phyloP scores from a whole-genome alignment of 306 rosid genomes.

The Lathyrus sativus region DNA sequence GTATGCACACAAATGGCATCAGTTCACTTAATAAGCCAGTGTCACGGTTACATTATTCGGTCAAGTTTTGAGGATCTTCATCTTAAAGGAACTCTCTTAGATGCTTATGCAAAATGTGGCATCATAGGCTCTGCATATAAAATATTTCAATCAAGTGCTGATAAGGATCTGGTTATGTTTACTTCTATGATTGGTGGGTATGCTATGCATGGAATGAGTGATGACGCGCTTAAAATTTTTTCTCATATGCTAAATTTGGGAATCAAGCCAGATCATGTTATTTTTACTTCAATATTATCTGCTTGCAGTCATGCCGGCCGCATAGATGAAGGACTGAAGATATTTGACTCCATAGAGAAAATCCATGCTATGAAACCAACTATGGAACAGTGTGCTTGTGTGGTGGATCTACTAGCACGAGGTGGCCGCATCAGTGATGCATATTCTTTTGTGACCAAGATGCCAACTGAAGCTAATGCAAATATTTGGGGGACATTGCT shows the following conservation, averaged over 20 bases:
- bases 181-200: constrained; percentile 83
- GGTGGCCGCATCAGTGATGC: constrained; percentile 70
- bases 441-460: constrained; percentile 57
- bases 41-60: constrained; percentile 77
- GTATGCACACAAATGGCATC: constrained; percentile 74
- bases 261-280: constrained; percentile 67
- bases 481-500: constrained; percentile 81
- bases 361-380: constrained; percentile 71
- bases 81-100: constrained; percentile 73
- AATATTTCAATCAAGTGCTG: constrained; percentile 55
- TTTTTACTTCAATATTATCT: constrained; percentile 70
- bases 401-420: constrained; percentile 87
- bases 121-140: constrained; percentile 55
- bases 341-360: constrained; percentile 71
- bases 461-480: constrained; percentile 74
- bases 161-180: constrained; percentile 83
- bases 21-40: constrained; percentile 60
- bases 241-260: constrained; percentile 64
- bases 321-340: constrained; percentile 70
- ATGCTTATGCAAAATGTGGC: constrained; percentile 87
- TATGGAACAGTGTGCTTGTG: constrained; percentile 78
- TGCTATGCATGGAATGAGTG: constrained; percentile 86
- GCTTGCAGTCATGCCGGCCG: constrained; percentile 90
- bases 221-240: constrained; percentile 69
- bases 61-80: constrained; percentile 59